Evolutionary conservation across 2,329 filamentous ascomycete genomes (phyloP), one percentile per base, ranked within the genome.

Genomic region (Pseudocercospora cruenta): DNA sequence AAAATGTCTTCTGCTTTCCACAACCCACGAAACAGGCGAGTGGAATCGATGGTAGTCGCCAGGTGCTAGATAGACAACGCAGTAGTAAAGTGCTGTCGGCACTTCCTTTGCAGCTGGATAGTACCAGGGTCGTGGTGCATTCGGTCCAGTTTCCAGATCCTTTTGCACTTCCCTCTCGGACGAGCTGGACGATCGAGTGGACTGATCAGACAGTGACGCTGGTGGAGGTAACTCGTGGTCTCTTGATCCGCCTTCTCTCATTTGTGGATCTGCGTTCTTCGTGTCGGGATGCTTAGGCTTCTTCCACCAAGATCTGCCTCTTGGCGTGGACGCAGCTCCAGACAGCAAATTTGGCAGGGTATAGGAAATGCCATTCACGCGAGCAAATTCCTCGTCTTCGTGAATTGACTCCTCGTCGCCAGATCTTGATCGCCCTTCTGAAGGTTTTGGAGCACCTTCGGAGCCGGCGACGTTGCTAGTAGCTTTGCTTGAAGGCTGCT

Each of bases 21-120:
- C 95, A 16, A 99, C 93, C 95, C 95, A 99, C 72, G 92, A 91
- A 1, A 93, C 90, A 0, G 95, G 95, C 1, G 92, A 96, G 82
- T 99, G 96, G 83, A 98, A 99, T 70, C 94, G 92, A 82, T 99
- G 95, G 82, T 99, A 99, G 82, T 99, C 96, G 58, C 95, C 95
- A 0, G 95, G 95, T 0, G 96, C 95, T 51, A 99, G 88, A 81
- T 99, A 99, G 75, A 99, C 89, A 69, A 99, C 96, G 67, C 86
- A 91, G 80, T 98, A 99, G 83, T 96, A 97, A 7, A 99, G 86
- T 9, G 90, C 88, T 4, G 90, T 92, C 2, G 81, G 82, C 14
- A 73, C 77, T 21, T 77, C 68, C 14, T 75, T 72, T 7, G 68
- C 65, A n/a, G 67, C 63, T 1, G 79, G 79, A 22, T 80, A 79